Base-by-base conservation (phyloP, 2,329 filamentous ascomycete genomes). In the Colletotrichum phormii region DNA sequence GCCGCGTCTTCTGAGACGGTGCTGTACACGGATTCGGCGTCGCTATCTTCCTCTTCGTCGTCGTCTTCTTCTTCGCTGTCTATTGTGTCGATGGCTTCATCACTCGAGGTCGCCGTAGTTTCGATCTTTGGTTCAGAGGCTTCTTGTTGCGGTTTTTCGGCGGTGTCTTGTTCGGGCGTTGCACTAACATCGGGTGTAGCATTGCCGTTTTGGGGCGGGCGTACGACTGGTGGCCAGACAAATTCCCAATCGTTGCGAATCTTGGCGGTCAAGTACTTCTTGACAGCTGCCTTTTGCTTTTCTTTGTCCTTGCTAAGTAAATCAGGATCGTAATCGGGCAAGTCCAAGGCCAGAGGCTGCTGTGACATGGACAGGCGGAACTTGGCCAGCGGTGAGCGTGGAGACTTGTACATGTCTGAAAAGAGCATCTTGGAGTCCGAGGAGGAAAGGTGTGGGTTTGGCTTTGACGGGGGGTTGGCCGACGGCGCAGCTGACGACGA, bases 211-310 rank as follows among this genome's bases (percentile, higher is more conserved):
- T 74, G 58, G 26, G 54, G 58, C 9, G 63, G 53, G 33, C 58
- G 26, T 22, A 49, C 51, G n/a, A 69, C 68, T 26, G 82, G 83
- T 1, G 89, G 87, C 90, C 90, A 92, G 42, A 82, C 76, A 77
- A 91, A 92, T 0, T 83, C 81, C 91, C 90, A 93, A 77, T 92
- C 90, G 73, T 85, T 86, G 73, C 86, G 87, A 53, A 92, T 82
- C 75, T 86, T 89, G 26, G 86, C 84, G 3, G 83, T 80, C 1
- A 93, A 81, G 75, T 88, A 89, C 63, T 84, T 86, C 77, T 84
- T 89, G 46, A 92, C 87, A 13, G 90, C 90, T 53, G 90, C 89
- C 78, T 92, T 92, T 76, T 91, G 89, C 81, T 88, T 90, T 31
- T 80, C 74, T 79, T 91, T 92, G 78, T 92, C 90, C 77, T 85